Percentiles rank a stretch among this genome's conserved stretches.
Conservation (phyloP, 202 grass and related monocot genomes). For the Digitaria exilis region DNA sequence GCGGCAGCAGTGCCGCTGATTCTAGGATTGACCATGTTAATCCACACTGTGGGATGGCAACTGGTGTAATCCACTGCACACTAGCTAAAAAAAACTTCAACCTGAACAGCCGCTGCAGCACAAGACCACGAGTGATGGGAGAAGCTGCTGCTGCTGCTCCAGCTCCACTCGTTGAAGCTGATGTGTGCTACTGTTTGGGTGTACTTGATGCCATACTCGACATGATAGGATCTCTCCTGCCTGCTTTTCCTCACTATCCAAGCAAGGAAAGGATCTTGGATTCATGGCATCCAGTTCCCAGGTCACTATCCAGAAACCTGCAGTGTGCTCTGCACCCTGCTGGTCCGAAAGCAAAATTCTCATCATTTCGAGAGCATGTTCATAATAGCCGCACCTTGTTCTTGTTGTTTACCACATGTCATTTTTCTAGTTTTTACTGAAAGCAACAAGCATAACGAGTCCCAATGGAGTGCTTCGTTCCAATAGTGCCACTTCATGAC, state of each 20-base stretch:
- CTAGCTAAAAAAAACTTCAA: background rate
- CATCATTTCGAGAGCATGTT: background rate
- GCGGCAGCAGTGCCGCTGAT: background rate
- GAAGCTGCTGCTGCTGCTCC: background rate
- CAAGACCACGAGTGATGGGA: background rate
- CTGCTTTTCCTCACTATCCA: background rate
- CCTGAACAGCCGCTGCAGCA: background rate
- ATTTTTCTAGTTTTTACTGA: too few relatives aligned
- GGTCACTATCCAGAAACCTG: background rate
- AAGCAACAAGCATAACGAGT: too few relatives aligned
- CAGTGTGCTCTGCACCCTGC: background rate
- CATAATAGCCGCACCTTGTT: too few relatives aligned
- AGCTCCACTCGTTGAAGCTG: background rate
- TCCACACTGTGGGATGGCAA: too few relatives aligned
- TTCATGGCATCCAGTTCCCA: background rate
- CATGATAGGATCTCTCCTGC: background rate
- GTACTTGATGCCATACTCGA: background rate
- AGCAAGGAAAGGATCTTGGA: too few relatives aligned
- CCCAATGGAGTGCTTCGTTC: too few relatives aligned
- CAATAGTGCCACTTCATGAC: too few relatives aligned
- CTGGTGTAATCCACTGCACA: background rate
- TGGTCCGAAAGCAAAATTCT: constrained; percentile 1
- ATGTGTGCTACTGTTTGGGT: background rate
- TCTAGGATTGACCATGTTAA: background rate
- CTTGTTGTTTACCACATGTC: too few relatives aligned